A percentile compares a stretch with the other conserved stretches of the same genome.
Evolutionary conservation across 805 yeast species (phyloP).

Genomic region (Metschnikowia proteae): DNA sequence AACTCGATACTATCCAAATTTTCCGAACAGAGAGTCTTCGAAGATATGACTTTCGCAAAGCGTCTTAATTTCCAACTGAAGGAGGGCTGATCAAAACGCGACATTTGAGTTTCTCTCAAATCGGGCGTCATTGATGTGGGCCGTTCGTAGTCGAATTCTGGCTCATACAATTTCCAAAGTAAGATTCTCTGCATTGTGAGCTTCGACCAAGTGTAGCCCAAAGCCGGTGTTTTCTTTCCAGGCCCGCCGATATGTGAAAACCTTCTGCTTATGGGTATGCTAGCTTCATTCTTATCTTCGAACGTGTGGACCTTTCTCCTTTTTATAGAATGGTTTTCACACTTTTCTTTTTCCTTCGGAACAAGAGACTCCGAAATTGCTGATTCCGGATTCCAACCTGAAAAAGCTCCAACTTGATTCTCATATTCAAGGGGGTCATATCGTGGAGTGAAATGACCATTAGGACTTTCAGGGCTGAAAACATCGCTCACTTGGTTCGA

Average conservation of each 20-base stretch:
- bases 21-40: background rate
- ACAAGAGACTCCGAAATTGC: background rate
- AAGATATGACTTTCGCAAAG: constrained; percentile 8
- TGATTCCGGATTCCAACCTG: constrained; percentile 61
- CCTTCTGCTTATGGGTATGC: too few species aligned
- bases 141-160: background rate
- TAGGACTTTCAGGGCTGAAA: constrained; percentile 21
- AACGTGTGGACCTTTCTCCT: background rate
- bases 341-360: background rate
- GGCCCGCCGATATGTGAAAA: background rate
- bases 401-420: constrained; percentile 66
- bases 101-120: background rate
- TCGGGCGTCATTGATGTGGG: background rate
- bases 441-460: constrained; percentile 5
- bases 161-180: constrained; percentile 16
- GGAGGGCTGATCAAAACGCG: background rate
- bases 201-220: constrained; percentile 20
- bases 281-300: background rate
- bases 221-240: constrained; percentile 15
- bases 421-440: constrained; percentile 45
- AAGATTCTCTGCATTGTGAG: constrained; percentile 14
- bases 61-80: constrained; percentile 1
- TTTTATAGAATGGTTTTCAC: background rate
- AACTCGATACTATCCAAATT: background rate
- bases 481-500: constrained; percentile 80